Evolutionary conservation across 2,329 filamentous ascomycete genomes (phyloP).

Genomic region (Aspergillus bombycis): DNA sequence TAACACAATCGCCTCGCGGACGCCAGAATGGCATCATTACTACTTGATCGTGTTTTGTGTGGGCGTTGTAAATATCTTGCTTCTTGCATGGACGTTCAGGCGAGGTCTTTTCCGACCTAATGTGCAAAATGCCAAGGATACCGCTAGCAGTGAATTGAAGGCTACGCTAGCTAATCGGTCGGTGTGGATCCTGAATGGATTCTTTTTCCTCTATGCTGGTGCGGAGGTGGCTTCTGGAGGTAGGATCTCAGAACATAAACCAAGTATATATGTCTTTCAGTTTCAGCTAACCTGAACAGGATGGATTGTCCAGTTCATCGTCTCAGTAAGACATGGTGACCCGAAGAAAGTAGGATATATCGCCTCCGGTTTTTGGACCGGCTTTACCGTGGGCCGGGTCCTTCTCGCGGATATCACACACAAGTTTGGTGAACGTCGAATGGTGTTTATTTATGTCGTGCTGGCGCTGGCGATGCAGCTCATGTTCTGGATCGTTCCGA

Average conservation of each 20-base stretch:
- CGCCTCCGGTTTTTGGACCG: slow-evolving; percentile 28
- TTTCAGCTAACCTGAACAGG: slow-evolving; percentile 12
- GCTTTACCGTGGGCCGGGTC: slow-evolving; percentile 27
- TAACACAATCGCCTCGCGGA: slow-evolving; percentile 25
- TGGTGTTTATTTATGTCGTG: slow-evolving; percentile 25
- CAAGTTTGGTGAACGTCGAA: slow-evolving; percentile 26
- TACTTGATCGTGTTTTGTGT: slow-evolving; percentile 23
- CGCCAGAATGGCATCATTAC: slow-evolving; percentile 27
- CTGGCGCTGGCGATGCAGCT: slow-evolving; percentile 25
- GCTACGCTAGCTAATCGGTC: slow-evolving; percentile 22
- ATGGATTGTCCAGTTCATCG: slow-evolving; percentile 29
- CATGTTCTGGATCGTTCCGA: slow-evolving; percentile 28
- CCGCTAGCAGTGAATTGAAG: slow-evolving; percentile 22
- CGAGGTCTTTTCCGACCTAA: slow-evolving; percentile 26
- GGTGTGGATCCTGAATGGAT: slow-evolving; percentile 29
- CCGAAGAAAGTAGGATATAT: slow-evolving; percentile 29
- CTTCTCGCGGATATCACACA: slow-evolving; percentile 28
- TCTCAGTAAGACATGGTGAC: slow-evolving; percentile 26
- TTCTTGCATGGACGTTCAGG: slow-evolving; percentile 24
- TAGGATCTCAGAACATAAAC: slow-evolving; percentile 1
- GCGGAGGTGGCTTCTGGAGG: slow-evolving; percentile 29
- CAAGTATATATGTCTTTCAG: background rate
- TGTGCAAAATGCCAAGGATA: slow-evolving; percentile 21
- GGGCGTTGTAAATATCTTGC: slow-evolving; percentile 19
- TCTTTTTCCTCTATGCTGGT: slow-evolving; percentile 30